Evolutionary conservation across 805 yeast genomes (phyloP).

Genomic region (Wickerhamiella dianesei): DNA sequence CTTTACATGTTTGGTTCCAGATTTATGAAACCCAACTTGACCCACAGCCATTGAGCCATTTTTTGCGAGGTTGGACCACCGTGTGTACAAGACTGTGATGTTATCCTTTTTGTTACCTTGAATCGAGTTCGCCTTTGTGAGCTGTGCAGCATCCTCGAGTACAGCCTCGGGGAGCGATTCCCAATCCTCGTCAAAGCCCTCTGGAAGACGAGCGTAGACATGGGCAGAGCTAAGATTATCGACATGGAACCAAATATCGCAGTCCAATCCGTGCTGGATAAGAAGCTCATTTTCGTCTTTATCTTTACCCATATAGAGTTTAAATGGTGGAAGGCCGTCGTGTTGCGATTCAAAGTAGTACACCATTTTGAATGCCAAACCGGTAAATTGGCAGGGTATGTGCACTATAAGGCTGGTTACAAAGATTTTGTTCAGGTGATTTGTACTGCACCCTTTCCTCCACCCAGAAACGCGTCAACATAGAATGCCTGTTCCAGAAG

Average conservation of each 20-base stretch:
- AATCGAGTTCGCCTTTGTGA: conserved; percentile 58
- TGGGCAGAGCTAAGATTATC: conserved; percentile 69
- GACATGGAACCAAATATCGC: conserved; percentile 66
- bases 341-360: conserved; percentile 30
- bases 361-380: conserved; percentile 26
- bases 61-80: conserved; percentile 55
- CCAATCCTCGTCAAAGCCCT: conserved; percentile 29
- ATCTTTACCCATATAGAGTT: conserved; percentile 57
- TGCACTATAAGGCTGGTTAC: no score
- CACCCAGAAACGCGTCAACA: no score
- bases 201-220: conserved; percentile 47
- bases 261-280: conserved; percentile 50
- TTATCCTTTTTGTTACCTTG: conserved; percentile 59
- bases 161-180: conserved; percentile 40
- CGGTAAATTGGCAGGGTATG: background rate
- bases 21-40: conserved; percentile 59
- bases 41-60: conserved; percentile 65
- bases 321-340: conserved; percentile 3
- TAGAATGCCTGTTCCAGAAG: conserved; percentile 18
- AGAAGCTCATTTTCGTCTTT: conserved; percentile 53
- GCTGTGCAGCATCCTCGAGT: conserved; percentile 48
- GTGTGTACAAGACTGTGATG: conserved; percentile 56
- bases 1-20: conserved; percentile 33
- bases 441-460: no score
- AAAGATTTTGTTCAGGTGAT: no score